A percentile compares a stretch with the other conserved stretches of the same genome.
Evolutionary conservation across 1,284 basidiomycete genomes (phyloP).

Genomic region (Sanghuangporus baumii): DNA sequence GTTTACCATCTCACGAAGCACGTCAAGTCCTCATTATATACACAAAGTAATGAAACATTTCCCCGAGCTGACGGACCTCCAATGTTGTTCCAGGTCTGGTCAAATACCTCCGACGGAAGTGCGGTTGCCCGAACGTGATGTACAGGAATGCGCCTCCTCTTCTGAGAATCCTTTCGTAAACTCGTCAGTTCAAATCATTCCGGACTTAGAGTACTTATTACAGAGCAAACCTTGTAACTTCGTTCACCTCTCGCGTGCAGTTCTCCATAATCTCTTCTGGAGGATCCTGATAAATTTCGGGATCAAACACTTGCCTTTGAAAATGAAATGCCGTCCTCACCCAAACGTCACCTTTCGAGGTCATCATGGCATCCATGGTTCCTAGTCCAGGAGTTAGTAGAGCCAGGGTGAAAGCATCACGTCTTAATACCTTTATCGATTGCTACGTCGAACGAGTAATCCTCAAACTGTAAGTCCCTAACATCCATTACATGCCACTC

Average conservation of each 20-base stretch:
- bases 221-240: slow-evolving; percentile 64
- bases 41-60: slow-evolving; percentile 83
- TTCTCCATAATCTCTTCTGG: slow-evolving; percentile 69
- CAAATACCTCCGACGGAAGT: slow-evolving; percentile 76
- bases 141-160: slow-evolving; percentile 70
- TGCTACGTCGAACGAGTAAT: slow-evolving; percentile 73
- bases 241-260: slow-evolving; percentile 77
- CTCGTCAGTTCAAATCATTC: neutral
- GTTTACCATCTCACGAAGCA: neutral
- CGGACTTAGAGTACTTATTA: neutral
- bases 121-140: slow-evolving; percentile 88
- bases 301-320: neutral
- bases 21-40: slow-evolving; percentile 42
- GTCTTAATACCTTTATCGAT: slow-evolving; percentile 76
- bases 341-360: slow-evolving; percentile 85
- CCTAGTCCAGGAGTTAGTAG: slow-evolving; percentile 31
- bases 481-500: slow-evolving; percentile 89
- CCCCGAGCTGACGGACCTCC: slow-evolving; percentile 62
- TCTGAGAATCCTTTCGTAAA: slow-evolving; percentile 51
- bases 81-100: slow-evolving; percentile 48
- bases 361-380: slow-evolving; percentile 95
- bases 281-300: slow-evolving; percentile 55
- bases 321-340: slow-evolving; percentile 36
- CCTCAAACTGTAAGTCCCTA: slow-evolving; percentile 62
- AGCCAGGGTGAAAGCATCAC: neutral